Evolutionary conservation across 2,329 filamentous ascomycete species (phyloP).

Genomic region (Calonectria pseudoreteaudii): DNA sequence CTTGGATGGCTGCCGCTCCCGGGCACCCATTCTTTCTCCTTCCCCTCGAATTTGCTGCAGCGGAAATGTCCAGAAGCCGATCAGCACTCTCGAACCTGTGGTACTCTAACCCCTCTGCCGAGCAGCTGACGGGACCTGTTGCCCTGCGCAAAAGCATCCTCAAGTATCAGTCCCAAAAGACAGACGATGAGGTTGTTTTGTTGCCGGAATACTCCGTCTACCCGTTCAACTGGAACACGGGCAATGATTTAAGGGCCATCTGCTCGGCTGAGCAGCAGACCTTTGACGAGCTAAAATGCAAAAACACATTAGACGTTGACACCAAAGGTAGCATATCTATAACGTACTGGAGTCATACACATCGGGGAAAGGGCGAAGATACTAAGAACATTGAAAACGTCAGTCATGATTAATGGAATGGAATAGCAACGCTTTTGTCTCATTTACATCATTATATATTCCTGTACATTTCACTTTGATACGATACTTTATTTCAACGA

Average conservation of each 20-base stretch:
- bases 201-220: conserved; percentile 40
- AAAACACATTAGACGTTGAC: conserved; percentile 31
- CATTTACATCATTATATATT: not conserved
- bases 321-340: conserved; percentile 39
- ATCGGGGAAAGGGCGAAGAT: conserved; percentile 19
- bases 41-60: conserved; percentile 34
- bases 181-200: conserved; percentile 32
- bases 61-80: conserved; percentile 20
- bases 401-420: conserved; percentile 7
- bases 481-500: not conserved
- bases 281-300: conserved; percentile 36
- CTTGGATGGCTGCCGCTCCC: conserved; percentile 51
- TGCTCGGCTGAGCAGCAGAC: conserved; percentile 36
- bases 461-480: not conserved
- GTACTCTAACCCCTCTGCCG: conserved; percentile 21
- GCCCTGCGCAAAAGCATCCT: conserved; percentile 26
- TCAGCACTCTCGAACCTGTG: not conserved
- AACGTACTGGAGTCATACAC: conserved; percentile 45
- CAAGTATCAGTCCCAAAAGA: not conserved
- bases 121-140: conserved; percentile 32
- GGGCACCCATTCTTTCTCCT: conserved; percentile 49
- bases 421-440: not conserved
- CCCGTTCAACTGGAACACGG: conserved; percentile 41
- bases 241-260: conserved; percentile 16
- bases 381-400: not conserved